Conservation (phyloP, 305 asterid species). For the Fraxinus albicans region DNA sequence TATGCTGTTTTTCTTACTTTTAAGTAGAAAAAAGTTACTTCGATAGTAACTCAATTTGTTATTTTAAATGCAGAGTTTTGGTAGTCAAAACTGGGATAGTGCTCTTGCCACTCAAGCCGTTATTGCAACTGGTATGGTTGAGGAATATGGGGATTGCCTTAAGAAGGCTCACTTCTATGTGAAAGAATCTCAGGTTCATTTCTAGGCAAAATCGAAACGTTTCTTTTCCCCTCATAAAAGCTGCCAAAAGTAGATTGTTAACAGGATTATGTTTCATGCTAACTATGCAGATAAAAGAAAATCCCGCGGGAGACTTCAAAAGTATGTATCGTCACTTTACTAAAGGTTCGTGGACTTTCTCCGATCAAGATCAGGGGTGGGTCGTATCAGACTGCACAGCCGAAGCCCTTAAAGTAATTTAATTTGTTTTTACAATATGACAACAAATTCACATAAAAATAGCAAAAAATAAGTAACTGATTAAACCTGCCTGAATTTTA, state of each 20-base stretch:
- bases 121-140: constrained; percentile 66
- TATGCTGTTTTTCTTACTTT: neutral
- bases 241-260: neutral
- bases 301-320: constrained; percentile 58
- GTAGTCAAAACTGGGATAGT: constrained; percentile 79
- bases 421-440: neutral
- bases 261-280: neutral
- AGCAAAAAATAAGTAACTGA: neutral
- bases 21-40: neutral
- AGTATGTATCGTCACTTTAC: constrained; percentile 76
- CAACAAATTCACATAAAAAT: neutral
- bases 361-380: constrained; percentile 97
- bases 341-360: constrained; percentile 85
- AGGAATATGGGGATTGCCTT: constrained; percentile 71
- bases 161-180: constrained; percentile 66
- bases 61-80: constrained; percentile 47
- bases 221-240: neutral
- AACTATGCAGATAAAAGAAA: constrained; percentile 47
- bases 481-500: neutral
- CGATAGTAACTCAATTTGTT: neutral
- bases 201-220: neutral
- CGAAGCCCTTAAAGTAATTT: constrained; percentile 59
- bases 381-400: constrained; percentile 81
- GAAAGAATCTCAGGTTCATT: constrained; percentile 68
- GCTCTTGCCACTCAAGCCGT: constrained; percentile 66